Evolutionary conservation across 257 asterid species (phyloP).

Genomic region (Nicotiana attenuata): DNA sequence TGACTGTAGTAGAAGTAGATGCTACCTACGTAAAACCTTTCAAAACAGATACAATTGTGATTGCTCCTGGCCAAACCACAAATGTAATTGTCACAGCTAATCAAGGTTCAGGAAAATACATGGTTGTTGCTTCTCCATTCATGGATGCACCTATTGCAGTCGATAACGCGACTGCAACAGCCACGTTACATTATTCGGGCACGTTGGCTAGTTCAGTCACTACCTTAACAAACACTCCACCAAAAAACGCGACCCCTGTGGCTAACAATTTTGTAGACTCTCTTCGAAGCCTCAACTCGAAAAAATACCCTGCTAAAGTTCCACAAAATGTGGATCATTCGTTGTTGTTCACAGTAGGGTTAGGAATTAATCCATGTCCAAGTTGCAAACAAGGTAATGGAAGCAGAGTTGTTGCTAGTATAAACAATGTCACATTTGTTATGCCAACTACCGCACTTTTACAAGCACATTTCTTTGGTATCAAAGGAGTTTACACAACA

Average conservation of each 20-base stretch:
- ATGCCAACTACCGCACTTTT: conserved; percentile 53
- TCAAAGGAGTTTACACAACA: conserved; percentile 53
- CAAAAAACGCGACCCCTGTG: conserved; percentile 49
- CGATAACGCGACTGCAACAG: conserved; percentile 53
- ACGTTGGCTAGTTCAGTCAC: conserved; percentile 35
- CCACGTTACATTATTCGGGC: conserved; percentile 57
- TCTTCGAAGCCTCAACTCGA: conserved; percentile 49
- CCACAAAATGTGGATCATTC: conserved; percentile 42
- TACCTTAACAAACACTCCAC: conserved; percentile 33
- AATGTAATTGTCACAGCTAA: conserved; percentile 34
- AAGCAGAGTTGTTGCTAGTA: conserved; percentile 43
- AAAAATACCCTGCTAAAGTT: conserved; percentile 42
- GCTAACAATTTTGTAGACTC: conserved; percentile 47
- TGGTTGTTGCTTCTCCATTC: conserved; percentile 51
- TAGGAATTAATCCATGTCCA: conserved; percentile 50
- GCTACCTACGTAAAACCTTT: conserved; percentile 62
- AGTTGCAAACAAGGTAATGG: conserved; percentile 49
- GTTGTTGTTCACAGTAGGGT: conserved; percentile 44
- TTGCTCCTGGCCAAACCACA: conserved; percentile 71
- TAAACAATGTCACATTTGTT: conserved; percentile 56
- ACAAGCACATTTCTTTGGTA: conserved; percentile 48
- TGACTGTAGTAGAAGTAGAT: conserved; percentile 61
- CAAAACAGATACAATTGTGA: conserved; percentile 37
- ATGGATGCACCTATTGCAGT: conserved; percentile 47
- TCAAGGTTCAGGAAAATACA: conserved; percentile 32